Evolutionary conservation across 495 filamentous ascomycete genomes (phyloP).

Genomic region (Aspergillus hancockii): DNA sequence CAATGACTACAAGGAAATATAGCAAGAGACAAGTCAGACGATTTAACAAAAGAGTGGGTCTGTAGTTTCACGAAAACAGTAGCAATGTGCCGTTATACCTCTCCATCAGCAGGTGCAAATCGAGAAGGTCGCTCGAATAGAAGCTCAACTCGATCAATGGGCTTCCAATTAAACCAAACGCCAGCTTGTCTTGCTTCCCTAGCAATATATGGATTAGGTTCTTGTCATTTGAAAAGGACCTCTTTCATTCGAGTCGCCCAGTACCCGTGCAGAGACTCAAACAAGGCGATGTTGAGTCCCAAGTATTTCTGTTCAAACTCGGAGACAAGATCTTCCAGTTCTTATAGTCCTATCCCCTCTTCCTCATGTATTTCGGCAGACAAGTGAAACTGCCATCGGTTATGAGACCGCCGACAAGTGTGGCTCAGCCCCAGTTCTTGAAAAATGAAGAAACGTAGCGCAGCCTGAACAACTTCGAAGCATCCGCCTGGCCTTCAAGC

Average conservation of each 20-base stretch:
- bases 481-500: too few species aligned
- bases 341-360: neutral
- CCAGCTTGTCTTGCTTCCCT: neutral
- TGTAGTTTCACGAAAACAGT: too few species aligned
- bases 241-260: neutral
- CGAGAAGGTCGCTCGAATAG: neutral
- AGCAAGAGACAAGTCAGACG: too few species aligned
- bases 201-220: neutral
- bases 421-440: too few species aligned
- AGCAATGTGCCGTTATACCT: neutral
- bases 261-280: neutral
- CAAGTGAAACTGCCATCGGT: too few species aligned
- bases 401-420: too few species aligned
- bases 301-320: neutral
- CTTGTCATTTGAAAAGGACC: neutral
- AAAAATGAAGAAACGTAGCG: too few species aligned
- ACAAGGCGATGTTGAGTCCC: neutral
- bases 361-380: too few species aligned
- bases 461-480: too few species aligned
- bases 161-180: neutral
- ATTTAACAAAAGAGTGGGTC: too few species aligned
- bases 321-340: neutral
- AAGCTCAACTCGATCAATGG: neutral
- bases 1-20: too few species aligned
- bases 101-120: neutral